Percentiles rank a stretch among this genome's conserved stretches.
Evolutionary conservation across 2,329 filamentous ascomycete species (phyloP).

Genomic region (Botrytis hyacinthi): DNA sequence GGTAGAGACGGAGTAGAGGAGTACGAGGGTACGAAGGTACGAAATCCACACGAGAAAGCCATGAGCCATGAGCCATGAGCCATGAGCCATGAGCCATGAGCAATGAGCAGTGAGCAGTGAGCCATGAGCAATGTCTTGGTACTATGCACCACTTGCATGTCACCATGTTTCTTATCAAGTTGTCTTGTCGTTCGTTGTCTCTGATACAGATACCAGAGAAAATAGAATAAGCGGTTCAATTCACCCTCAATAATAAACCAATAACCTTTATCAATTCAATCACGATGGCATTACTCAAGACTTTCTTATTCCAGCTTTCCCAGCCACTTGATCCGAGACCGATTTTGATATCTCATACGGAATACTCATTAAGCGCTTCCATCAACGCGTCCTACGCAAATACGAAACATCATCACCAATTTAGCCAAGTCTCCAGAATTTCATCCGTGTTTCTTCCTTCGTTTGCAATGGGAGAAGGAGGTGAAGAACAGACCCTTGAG

Average conservation of each 20-base stretch:
- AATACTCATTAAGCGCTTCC: constrained; percentile 6
- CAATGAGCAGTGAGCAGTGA: no score
- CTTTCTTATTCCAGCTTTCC: background rate
- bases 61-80: background rate
- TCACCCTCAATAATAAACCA: background rate
- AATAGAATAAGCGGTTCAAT: background rate
- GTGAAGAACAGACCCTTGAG: background rate
- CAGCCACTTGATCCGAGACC: constrained; percentile 4
- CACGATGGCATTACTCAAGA: background rate
- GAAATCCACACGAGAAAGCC: background rate
- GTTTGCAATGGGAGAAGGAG: background rate
- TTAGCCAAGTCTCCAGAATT: constrained; percentile 4
- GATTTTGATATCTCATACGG: background rate
- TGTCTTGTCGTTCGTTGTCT: background rate
- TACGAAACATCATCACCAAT: background rate
- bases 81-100: background rate
- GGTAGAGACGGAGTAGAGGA: background rate
- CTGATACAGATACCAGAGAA: background rate
- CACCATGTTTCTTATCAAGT: background rate
- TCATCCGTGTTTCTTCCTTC: constrained; percentile 15
- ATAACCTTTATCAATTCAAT: background rate
- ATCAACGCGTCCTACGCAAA: background rate
- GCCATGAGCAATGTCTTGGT: background rate
- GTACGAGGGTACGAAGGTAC: background rate
- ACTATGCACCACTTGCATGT: background rate